Percentiles rank a stretch among this genome's conserved stretches.
phyloP scores from a whole-genome alignment of 306 rosid genomes.

The Acacia acuminata region DNA sequence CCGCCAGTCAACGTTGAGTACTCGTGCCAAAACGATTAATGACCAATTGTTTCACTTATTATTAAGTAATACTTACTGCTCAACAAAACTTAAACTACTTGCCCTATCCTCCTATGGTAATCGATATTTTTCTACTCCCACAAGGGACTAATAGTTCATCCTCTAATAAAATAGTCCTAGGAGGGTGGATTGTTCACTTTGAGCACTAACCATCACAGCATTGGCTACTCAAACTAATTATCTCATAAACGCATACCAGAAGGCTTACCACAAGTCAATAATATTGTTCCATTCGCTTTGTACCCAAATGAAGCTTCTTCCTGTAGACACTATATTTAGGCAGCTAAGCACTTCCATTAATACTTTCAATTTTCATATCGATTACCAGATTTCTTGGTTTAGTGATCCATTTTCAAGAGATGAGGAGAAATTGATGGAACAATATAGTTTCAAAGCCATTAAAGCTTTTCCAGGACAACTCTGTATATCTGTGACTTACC shows the following conservation, averaged over 20 bases:
- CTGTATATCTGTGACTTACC: constrained; percentile 61
- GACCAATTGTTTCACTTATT: constrained; percentile 82
- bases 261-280: constrained; percentile 70
- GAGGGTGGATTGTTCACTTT: constrained; percentile 83
- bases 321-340: constrained; percentile 62
- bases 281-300: constrained; percentile 64
- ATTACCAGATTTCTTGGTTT: constrained; percentile 74
- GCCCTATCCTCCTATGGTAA: constrained; percentile 71
- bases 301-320: constrained; percentile 79
- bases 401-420: constrained; percentile 70
- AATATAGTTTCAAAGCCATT: constrained; percentile 55
- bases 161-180: constrained; percentile 68
- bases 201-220: constrained; percentile 44
- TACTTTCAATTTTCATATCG: constrained; percentile 59
- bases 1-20: constrained; percentile 32
- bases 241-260: constrained; percentile 31
- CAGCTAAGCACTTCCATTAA: constrained; percentile 52
- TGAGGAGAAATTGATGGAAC: constrained; percentile 62
- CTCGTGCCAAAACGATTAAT: constrained; percentile 52
- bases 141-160: constrained; percentile 39
- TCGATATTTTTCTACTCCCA: constrained; percentile 73
- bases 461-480: constrained; percentile 75
- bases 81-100: constrained; percentile 63
- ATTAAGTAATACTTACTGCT: constrained; percentile 66
- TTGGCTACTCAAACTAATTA: too few species aligned